Evolutionary conservation across 139 green algal species (phyloP).

Genomic region (Coelastrella sp.): DNA sequence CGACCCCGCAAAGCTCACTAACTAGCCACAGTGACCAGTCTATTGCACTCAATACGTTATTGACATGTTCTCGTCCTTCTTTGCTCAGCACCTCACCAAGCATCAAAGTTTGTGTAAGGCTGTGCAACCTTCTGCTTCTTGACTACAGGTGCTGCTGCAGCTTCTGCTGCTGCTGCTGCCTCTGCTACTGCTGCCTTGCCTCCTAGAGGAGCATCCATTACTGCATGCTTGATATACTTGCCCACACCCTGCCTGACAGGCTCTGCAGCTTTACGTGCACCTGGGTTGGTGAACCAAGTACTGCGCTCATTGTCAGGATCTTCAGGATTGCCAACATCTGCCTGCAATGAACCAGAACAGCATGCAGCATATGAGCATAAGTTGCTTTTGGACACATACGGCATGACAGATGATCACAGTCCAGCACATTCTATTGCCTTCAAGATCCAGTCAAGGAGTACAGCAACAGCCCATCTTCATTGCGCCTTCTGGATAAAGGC

Average conservation of each 20-base stretch:
- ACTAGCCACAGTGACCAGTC: too few species aligned
- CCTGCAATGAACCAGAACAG: slow-evolving; percentile 26
- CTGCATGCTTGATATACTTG: slow-evolving; percentile 66
- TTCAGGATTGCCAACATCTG: slow-evolving; percentile 34
- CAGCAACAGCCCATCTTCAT: too few species aligned
- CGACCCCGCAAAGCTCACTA: too few species aligned
- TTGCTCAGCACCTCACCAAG: too few species aligned
- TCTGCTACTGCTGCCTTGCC: not conserved
- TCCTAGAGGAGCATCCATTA: not conserved
- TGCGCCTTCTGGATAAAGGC: too few species aligned
- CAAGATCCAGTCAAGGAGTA: too few species aligned
- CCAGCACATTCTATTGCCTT: too few species aligned
- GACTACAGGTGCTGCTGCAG: slow-evolving; percentile 1
- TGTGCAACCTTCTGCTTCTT: slow-evolving; percentile 43
- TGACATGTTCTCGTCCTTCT: too few species aligned
- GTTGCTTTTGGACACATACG: not conserved
- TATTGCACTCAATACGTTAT: too few species aligned
- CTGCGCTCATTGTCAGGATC: slow-evolving; percentile 41
- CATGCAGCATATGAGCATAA: too few species aligned
- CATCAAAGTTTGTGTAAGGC: slow-evolving; percentile 31
- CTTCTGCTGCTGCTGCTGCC: not conserved
- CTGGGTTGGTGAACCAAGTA: slow-evolving; percentile 66
- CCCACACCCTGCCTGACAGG: slow-evolving; percentile 64
- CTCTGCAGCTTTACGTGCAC: not conserved
- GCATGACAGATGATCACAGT: too few species aligned